Base-by-base conservation (phyloP, 176 grass and related monocot species). In the Paspalum vaginatum region DNA sequence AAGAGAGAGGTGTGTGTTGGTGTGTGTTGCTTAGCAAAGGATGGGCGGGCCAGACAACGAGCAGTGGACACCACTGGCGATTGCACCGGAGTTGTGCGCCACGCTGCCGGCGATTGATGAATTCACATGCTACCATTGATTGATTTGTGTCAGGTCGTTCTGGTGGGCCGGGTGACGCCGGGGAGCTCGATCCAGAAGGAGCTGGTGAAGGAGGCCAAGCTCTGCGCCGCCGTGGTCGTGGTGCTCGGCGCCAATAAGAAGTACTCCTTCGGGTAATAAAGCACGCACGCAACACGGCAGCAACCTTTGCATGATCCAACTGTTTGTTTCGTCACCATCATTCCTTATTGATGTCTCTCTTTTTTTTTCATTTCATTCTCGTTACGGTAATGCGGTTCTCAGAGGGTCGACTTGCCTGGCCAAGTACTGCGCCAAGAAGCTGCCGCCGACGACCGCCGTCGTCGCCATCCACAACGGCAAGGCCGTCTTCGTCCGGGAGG, bases 361-460 rank as follows among this genome's bases (percentile, higher is more conserved):
- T 9, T 0, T 25, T 22, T 39, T 6, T 15, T 4, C 7, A 1
- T 1, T 16, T 38, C 68, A 9, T 68, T 37, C 25, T 54, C 18
- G 40, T 82, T 54, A n/a, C n/a, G n/a, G n/a, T n/a, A n/a, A n/a
- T n/a, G 27, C n/a, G 72, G 50, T 46, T 42, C 45, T 49, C 91
- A 99, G 97, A 56, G 86, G 88, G 13, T 82, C 90, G 67, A 84
- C 88, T 55, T 84, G 66, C 82, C 76, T 99, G 13, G 90, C 97
- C 9, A 96, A 93, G 87, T 99, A 99, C 81, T 96, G 93, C 66
- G 88, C 88, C 74, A 91, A 86, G 92, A 94, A 96, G 62, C 89
- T 99, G 9, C 96, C 96, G 76, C n/a, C 79, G 82, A 91, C 86
- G 41, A 91, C 88, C 81, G 78, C 79, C 68, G 40, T 99, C 68